Evolutionary conservation across 495 filamentous ascomycete genomes (phyloP), one percentile per base, ranked within the genome.

Genomic region (Venustampulla echinocandica): DNA sequence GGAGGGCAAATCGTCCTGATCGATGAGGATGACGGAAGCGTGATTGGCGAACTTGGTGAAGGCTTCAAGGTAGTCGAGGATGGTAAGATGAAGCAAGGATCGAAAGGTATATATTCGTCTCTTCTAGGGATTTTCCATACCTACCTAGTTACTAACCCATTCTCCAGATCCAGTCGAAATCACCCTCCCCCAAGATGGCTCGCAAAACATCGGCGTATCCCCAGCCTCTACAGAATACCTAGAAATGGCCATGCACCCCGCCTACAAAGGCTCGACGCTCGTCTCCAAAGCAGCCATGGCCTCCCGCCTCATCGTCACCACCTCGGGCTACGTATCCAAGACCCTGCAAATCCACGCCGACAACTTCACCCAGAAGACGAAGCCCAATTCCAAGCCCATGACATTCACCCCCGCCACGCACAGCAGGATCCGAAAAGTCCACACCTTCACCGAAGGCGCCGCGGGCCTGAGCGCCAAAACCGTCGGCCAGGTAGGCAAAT

Each of bases 21-120:
- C 21, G 87, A 98, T 48, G 92, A 98, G 58, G 90, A 97, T 52
- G 81, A 98, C 70, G 92, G 87, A 39, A 90, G 84, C 61, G 84
- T 97, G 4, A 87, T 98, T 14, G 93, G 92, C 22, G 92, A 96
- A 59, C 71, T 98, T 47, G 72, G 79, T 20, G 85, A 90, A 34
- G 85, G 82, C 6, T 90, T 87, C 56, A 68, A 89, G 36, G 70
- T 95, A 22, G 73, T 89, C 15, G 92, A 92, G 54, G 75, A 82
- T 48, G 66, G 76, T 32, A 73, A 70, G 38, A 70, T 98, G 42
- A 75, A 83, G 52, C 77, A 79, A 20, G 92, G 92, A 25, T 90
- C 84, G 18, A 96, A 98, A 69, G 83, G 89, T 94, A 66, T 27
- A 30, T n/a, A n/a, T n/a, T 32, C 15, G 15, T 25, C 17, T 25